Conservation (phyloP, 2,329 filamentous ascomycete genomes). For the Alternaria sp. region DNA sequence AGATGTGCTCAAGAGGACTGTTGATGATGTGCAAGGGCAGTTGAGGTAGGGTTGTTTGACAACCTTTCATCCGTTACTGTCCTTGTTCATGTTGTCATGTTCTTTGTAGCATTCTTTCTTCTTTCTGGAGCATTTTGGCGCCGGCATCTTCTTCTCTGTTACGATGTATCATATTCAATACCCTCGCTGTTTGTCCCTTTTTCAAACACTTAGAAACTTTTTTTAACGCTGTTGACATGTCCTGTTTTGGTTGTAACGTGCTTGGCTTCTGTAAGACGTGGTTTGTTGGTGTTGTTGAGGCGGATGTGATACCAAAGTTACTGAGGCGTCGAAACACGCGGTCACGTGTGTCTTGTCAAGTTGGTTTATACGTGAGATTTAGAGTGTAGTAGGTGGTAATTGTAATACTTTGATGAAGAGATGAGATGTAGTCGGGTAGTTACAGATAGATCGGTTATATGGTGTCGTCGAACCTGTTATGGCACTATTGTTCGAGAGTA, state of each 20-base stretch:
- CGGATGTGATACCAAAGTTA: fast-evolving
- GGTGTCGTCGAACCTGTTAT: too few species aligned
- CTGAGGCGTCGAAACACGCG: too few species aligned
- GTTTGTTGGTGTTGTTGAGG: not conserved
- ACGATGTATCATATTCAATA: conserved; percentile 9
- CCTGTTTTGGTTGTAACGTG: not conserved
- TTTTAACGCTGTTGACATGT: not conserved
- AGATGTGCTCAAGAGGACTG: conserved; percentile 76
- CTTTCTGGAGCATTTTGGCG: conserved; percentile 2
- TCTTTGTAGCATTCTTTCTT: not conserved
- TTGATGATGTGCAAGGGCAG: conserved; percentile 77
- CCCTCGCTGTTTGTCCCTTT: conserved; percentile 4
- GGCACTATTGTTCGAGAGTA: too few species aligned
- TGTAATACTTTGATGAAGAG: too few species aligned
- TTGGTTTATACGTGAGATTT: too few species aligned
- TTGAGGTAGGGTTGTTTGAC: conserved; percentile 63
- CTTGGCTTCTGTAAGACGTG: not conserved
- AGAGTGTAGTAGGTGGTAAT: too few species aligned
- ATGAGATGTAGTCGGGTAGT: too few species aligned
- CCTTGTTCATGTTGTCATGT: not conserved
- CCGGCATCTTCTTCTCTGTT: not conserved
- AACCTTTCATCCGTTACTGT: not conserved
- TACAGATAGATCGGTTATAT: too few species aligned
- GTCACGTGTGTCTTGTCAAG: not conserved
- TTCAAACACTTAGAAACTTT: not conserved